Evolutionary conservation across 2,329 filamentous ascomycete genomes (phyloP).

Genomic region (Colletotrichum agaves): DNA sequence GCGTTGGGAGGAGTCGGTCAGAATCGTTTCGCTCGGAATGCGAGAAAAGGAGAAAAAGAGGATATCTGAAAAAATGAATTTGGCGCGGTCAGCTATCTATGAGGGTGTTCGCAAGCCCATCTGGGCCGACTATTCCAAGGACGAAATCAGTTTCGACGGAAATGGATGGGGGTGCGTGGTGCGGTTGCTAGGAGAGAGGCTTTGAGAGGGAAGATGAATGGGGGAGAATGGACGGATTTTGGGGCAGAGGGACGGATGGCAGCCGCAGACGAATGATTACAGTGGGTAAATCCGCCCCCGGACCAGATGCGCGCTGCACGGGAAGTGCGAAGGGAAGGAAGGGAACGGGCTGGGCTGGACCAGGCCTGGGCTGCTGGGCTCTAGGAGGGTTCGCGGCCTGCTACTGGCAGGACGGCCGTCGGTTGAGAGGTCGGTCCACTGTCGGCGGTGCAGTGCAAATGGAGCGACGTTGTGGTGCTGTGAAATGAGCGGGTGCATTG

Average conservation of each 20-base stretch:
- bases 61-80: conserved; percentile 28
- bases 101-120: conserved; percentile 34
- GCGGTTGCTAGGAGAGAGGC: conserved; percentile 29
- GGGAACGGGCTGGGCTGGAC: conserved; percentile 29
- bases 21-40: conserved; percentile 10
- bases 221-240: conserved; percentile 38
- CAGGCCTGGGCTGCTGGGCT: conserved; percentile 25
- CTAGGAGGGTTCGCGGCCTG: conserved; percentile 12
- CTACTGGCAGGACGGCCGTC: conserved; percentile 24
- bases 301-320: conserved; percentile 35
- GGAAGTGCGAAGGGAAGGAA: conserved; percentile 27
- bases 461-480: conserved; percentile 16
- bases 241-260: conserved; percentile 35
- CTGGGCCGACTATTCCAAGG: conserved; percentile 29
- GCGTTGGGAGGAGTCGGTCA: conserved; percentile 12
- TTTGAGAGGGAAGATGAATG: conserved; percentile 35
- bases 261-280: conserved; percentile 35
- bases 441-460: conserved; percentile 31
- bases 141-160: conserved; percentile 33
- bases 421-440: conserved; percentile 20
- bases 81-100: conserved; percentile 32
- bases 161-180: conserved; percentile 27
- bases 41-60: conserved; percentile 11
- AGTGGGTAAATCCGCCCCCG: conserved; percentile 33
- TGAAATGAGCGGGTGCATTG: not conserved